phyloP scores from a whole-genome alignment of 306 rosid genomes.

The Oemleria cerasiformis region DNA sequence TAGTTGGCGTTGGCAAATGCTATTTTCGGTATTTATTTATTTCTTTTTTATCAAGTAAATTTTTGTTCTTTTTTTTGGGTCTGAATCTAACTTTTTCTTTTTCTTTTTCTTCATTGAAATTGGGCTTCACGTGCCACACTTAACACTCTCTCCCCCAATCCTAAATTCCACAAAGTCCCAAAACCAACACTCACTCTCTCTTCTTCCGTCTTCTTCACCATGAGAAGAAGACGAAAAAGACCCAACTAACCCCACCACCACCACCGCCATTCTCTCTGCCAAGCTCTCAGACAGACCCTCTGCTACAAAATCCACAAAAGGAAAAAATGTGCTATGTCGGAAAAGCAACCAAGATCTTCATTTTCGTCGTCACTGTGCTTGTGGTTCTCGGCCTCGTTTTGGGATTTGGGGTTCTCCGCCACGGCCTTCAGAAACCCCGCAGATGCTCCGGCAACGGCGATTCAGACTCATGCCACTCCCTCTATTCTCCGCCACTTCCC shows the following conservation, averaged over 20 bases:
- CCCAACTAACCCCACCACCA: slow-evolving; percentile 2
- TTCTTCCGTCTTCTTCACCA: slow-evolving; percentile 35
- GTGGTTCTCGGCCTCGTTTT: slow-evolving; percentile 63
- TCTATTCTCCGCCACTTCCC: slow-evolving; percentile 32
- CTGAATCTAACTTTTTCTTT: no score
- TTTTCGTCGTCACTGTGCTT: slow-evolving; percentile 72
- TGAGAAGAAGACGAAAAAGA: slow-evolving; percentile 80
- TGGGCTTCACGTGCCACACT: slow-evolving; percentile 44
- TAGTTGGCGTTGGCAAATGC: background rate
- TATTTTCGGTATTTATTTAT: no score
- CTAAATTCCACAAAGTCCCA: slow-evolving; percentile 18
- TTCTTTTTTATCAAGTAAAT: no score
- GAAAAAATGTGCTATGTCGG: slow-evolving; percentile 83
- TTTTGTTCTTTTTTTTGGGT: no score
- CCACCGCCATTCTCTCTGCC: slow-evolving; percentile 5
- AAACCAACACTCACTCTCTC: slow-evolving; percentile 5
- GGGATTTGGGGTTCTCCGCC: slow-evolving; percentile 64
- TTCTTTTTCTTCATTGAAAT: background rate
- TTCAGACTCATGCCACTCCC: slow-evolving; percentile 43
- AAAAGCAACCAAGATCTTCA: slow-evolving; percentile 99
- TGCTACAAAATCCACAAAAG: background rate
- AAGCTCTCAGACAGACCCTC: slow-evolving; percentile 5
- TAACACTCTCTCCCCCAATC: background rate
- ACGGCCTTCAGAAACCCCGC: slow-evolving; percentile 37
- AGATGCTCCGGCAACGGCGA: slow-evolving; percentile 47